phyloP scores from a whole-genome alignment of 148 eudicot genomes.

The Chenopodium berlandieri region DNA sequence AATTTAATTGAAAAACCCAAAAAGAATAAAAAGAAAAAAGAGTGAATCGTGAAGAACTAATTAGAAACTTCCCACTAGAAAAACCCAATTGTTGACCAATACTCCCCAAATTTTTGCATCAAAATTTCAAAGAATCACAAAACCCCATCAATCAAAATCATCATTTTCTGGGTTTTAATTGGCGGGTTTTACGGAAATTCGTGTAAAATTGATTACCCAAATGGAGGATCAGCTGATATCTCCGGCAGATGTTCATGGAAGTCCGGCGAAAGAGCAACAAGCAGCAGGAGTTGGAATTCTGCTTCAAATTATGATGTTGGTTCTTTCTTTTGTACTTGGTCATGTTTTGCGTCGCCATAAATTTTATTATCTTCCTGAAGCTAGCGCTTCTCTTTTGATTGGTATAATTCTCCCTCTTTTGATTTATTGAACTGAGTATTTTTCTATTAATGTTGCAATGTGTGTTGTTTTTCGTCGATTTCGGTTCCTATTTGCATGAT shows the following conservation, averaged over 20 bases:
- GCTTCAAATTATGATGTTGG: conserved; percentile 86
- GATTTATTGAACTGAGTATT: not conserved
- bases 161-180: not conserved
- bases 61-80: conserved; percentile 3
- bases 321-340: conserved; percentile 85
- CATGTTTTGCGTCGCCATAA: conserved; percentile 93
- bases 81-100: conserved; percentile 17
- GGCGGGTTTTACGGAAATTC: not conserved
- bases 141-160: not conserved
- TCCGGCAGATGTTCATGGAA: conserved; percentile 56
- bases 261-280: conserved; percentile 81
- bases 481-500: no score
- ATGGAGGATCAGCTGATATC: conserved; percentile 56
- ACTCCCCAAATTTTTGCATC: no score
- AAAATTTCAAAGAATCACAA: conserved; percentile 2
- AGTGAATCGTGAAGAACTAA: not conserved
- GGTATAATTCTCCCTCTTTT: conserved; percentile 32
- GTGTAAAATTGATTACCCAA: conserved; percentile 13
- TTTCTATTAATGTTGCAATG: not conserved
- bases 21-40: not conserved
- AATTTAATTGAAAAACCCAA: no score
- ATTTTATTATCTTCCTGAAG: conserved; percentile 96
- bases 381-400: conserved; percentile 92
- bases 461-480: not conserved
- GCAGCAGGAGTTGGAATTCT: conserved; percentile 95